Evolutionary conservation across 306 rosid genomes (phyloP), one percentile per base, ranked within the genome.

Genomic region (Medicago ruthenica): DNA sequence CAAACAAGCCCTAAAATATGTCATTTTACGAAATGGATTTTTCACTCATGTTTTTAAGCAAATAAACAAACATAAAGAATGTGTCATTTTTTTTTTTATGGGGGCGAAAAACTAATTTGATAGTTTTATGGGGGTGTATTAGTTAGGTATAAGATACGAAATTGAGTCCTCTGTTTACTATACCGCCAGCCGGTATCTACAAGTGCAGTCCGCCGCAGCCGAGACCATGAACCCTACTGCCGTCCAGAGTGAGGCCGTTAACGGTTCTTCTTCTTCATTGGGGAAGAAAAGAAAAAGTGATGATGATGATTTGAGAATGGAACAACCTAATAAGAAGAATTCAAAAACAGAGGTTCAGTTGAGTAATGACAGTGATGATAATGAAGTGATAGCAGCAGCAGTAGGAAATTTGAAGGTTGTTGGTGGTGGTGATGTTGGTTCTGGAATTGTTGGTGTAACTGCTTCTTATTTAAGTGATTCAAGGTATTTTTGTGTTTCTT

Each of bases 391-490:
- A 31, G 78, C 20, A 2, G 39, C 12, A 6, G 16, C 5, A 62
- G 76, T 55, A 22, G 75, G 4, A 77, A 58, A 11, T 51, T 80
- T 9, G 59, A 42, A 34, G 37, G 37, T 34, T 34, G 37, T 34
- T 34, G 6, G 9, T 14, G 41, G 0, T 14, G 86, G 5, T 18
- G 88, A n/a, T 42, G 86, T 73, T 21, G 81, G 54, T 68, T 84
- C 76, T 58, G 85, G 88, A 22, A 4, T 91, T 9, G 78, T 77
- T 17, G 75, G 85, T 0, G 64, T 27, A 76, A 78, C 93, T 50
- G 93, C 73, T 17, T 90, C 92, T 58, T 92, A 92, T 76, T 85
- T 95, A 69, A 95, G 97, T 75, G 92, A 92, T 9, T 74, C 96
- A 14, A 87, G 92, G 99, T 95, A 67, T 60, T 2, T 39, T 9